Percentiles rank a stretch among this genome's conserved stretches.
Evolutionary conservation across 2,329 filamentous ascomycete species (phyloP).

Genomic region (Fusarium continuum): DNA sequence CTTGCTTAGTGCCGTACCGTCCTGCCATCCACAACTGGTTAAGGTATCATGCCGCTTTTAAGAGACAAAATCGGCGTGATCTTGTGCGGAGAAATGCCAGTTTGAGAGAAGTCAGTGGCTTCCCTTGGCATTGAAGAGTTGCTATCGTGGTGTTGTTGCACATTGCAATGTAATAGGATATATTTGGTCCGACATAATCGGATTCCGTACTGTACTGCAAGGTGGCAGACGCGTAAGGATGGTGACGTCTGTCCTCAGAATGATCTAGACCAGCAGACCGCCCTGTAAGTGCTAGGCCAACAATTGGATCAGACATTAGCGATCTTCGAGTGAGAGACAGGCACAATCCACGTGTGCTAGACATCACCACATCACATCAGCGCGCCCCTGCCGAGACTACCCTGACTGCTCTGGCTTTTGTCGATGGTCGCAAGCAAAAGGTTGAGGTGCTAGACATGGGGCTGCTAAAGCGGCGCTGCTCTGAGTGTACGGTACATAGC

Average conservation of each 20-base stretch:
- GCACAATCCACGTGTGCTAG: conserved; percentile 34
- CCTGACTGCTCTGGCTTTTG: conserved; percentile 2
- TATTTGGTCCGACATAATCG: not conserved
- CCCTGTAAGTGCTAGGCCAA: conserved; percentile 13
- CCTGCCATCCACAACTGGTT: conserved; percentile 2
- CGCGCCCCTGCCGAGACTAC: conserved; percentile 32
- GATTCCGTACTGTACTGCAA: not conserved
- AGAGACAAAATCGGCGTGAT: conserved; percentile 4
- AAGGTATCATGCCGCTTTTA: conserved; percentile 29
- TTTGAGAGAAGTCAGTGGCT: conserved; percentile 11
- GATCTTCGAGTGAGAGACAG: conserved; percentile 31
- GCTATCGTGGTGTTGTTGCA: not conserved
- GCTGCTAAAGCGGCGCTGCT: conserved; percentile 15
- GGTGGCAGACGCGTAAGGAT: not conserved
- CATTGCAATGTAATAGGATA: not conserved
- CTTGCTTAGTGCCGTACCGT: conserved; percentile 29
- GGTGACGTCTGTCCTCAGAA: not conserved
- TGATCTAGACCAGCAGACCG: conserved; percentile 24
- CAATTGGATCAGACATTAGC: conserved; percentile 25
- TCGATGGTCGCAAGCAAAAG: conserved; percentile 10
- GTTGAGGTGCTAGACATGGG: conserved; percentile 19
- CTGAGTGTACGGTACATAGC: conserved; percentile 7
- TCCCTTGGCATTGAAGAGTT: not conserved
- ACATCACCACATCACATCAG: too few relatives aligned
- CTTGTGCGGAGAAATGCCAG: conserved; percentile 6